Base-by-base conservation (phyloP, 306 rosid genomes). In the Cicer cuneatum region DNA sequence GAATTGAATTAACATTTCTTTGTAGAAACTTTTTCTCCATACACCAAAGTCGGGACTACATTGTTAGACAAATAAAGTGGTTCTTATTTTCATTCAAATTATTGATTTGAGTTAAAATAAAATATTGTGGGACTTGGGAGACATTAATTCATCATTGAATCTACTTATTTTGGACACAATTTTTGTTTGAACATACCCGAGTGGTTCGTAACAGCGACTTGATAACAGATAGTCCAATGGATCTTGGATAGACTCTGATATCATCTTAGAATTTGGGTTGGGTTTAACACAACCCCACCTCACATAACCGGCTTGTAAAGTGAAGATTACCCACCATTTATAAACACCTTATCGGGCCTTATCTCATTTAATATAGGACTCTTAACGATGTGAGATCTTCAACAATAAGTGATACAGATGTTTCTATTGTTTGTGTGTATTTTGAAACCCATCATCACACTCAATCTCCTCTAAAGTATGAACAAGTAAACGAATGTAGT, bases 21-120 rank as follows among this genome's bases (percentile, higher is more conserved):
- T n/a, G 5, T 38, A 47, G 63, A 67, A 76, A 16, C 58, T 47
- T 73, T 74, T 47, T 24, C 52, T 18, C 51, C 21, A 13, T 54
- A 40, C 75, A 11, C 54, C 14, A 39, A 7, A 54, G 64, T 14
- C 35, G 35, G 35, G 35, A 29, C 35, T 29, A 3, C 35, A 29
- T 29, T 29, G 35, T 29, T 29, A 29, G 35, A 29, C 35, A 29
- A 29, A 4, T 29, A 29, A 29, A 29, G 1, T 29, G 35, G 15
- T 14, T 60, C 66, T 41, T 42, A 37, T 35, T 18, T 45, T 37
- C 42, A 57, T 53, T 7, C 7, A 40, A 5, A 79, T 9, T 11
- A 59, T n/a, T 37, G 33, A 39, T 48, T 80, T 51, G 48, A 45
- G 16, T 37, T 9, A 0, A 45, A 41, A 4, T n/a, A 18, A 24